phyloP scores from a whole-genome alignment of 148 eudicot genomes.

The Vaccinium macrocarpon region DNA sequence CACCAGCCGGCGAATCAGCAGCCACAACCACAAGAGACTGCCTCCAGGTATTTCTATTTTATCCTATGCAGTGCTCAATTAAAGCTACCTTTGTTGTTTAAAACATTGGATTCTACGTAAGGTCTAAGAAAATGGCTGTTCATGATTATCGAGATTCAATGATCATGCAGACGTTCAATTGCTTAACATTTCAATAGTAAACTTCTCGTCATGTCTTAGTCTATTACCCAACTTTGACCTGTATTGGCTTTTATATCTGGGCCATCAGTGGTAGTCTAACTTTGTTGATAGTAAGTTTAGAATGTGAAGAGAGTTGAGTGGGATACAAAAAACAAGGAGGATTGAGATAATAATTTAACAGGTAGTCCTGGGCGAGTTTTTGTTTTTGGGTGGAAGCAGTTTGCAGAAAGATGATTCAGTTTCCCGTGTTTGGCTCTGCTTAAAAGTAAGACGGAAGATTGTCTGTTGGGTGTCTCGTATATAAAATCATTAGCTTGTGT shows the following conservation, averaged over 20 bases:
- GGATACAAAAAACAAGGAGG: background rate
- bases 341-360: too few species aligned
- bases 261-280: too few species aligned
- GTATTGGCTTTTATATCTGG: background rate
- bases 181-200: background rate
- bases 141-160: background rate
- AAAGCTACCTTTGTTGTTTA: background rate
- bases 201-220: background rate
- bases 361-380: background rate
- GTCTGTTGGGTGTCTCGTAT: background rate
- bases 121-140: background rate
- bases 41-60: slow-evolving; percentile 44
- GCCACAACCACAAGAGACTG: slow-evolving; percentile 42
- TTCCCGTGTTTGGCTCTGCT: background rate
- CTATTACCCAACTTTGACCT: background rate
- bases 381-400: background rate
- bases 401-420: background rate
- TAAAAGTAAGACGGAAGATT: background rate
- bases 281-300: background rate
- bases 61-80: background rate
- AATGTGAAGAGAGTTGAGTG: background rate
- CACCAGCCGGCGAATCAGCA: slow-evolving; percentile 31
- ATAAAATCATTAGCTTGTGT: background rate
- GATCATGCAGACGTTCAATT: background rate
- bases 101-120: background rate